Percentiles rank a stretch among this genome's conserved stretches.
Evolutionary conservation across 2,329 filamentous ascomycete species (phyloP).

Genomic region (Sporothrix brasiliensis): DNA sequence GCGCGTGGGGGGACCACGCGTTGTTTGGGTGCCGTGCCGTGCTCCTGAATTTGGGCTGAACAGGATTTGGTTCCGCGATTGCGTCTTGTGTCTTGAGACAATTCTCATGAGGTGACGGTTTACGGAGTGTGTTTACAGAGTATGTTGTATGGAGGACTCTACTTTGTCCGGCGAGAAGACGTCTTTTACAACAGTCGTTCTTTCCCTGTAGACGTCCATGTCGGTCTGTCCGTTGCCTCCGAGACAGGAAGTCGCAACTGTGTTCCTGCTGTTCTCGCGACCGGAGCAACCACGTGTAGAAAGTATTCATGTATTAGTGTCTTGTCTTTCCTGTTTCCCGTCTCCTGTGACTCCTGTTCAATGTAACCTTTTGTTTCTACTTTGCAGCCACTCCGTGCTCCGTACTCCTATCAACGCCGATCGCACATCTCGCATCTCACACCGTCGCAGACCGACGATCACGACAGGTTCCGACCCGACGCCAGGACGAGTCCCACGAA

Average conservation of each 20-base stretch:
- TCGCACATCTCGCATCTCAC: constrained; percentile 15
- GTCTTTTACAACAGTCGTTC: not conserved
- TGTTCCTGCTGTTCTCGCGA: not conserved
- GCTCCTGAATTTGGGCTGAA: not conserved
- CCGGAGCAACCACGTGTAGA: not conserved
- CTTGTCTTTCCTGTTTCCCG: not conserved
- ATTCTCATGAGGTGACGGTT: not conserved
- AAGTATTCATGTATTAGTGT: not conserved
- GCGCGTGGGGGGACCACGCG: constrained; percentile 13
- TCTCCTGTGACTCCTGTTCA: not conserved
- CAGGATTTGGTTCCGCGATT: not conserved
- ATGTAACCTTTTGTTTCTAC: not conserved
- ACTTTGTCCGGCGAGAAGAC: no score
- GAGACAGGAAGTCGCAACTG: not conserved
- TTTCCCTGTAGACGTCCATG: not conserved
- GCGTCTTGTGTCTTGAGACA: constrained; percentile 3
- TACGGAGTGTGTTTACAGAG: no score
- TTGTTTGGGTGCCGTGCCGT: not conserved
- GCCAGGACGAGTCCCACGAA: not conserved
- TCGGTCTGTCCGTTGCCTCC: not conserved
- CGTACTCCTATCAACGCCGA: not conserved
- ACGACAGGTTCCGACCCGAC: constrained; percentile 20
- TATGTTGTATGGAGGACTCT: no score
- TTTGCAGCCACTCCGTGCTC: no score
- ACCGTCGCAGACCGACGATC: constrained; percentile 27